Percentiles rank a stretch among this genome's conserved stretches.
phyloP scores from a whole-genome alignment of 2,329 filamentous ascomycete genomes.

The Arthrobotrys megalospora region DNA sequence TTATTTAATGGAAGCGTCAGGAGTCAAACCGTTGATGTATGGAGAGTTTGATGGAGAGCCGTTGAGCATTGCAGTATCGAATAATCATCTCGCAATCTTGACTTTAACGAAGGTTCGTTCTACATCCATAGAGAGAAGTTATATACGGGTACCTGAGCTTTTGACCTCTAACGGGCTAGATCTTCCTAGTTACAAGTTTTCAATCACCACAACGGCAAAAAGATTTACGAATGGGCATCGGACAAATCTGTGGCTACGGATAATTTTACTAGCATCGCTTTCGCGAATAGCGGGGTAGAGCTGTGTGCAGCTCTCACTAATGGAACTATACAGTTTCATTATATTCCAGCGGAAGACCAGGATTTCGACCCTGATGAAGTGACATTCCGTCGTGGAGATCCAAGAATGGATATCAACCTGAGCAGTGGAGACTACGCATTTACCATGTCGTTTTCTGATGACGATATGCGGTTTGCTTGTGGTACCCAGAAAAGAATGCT shows the following conservation, averaged over 20 bases:
- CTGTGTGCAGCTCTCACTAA: constrained; percentile 48
- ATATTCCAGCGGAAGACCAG: constrained; percentile 44
- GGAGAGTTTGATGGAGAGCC: constrained; percentile 56
- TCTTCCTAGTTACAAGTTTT: constrained; percentile 50
- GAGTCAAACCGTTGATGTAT: constrained; percentile 25
- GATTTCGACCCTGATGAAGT: constrained; percentile 47
- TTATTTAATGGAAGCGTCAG: constrained; percentile 46
- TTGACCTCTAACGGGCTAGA: not conserved
- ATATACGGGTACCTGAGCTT: not conserved
- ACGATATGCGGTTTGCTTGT: constrained; percentile 57
- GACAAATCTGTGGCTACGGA: constrained; percentile 46
- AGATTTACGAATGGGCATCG: constrained; percentile 52
- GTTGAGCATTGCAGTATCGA: constrained; percentile 44
- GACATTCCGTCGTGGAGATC: constrained; percentile 49
- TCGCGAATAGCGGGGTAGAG: constrained; percentile 49
- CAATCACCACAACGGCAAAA: constrained; percentile 47
- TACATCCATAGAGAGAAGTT: not conserved
- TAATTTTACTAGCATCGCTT: constrained; percentile 56
- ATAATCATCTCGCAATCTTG: constrained; percentile 53
- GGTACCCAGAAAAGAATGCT: constrained; percentile 59
- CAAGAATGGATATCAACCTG: constrained; percentile 47
- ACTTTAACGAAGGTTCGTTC: constrained; percentile 55
- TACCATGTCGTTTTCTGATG: constrained; percentile 52
- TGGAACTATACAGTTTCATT: constrained; percentile 57
- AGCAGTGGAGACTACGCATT: constrained; percentile 57